Conservation (phyloP, 1,284 basidiomycete genomes). For the Cystobasidiaceae sp. region DNA sequence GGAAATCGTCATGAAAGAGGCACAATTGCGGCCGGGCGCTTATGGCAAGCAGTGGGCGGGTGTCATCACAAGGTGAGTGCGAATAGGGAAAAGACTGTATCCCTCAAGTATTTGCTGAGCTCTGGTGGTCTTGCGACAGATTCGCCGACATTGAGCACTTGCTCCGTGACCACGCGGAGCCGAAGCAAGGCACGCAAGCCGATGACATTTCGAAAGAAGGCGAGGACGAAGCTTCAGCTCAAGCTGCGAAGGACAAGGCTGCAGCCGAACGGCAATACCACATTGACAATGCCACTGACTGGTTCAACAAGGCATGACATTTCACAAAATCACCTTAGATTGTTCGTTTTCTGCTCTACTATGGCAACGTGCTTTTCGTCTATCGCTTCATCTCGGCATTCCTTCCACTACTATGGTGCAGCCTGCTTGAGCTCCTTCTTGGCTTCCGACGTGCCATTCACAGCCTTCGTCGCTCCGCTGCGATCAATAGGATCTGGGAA, state of each 20-base stretch:
- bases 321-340: no score
- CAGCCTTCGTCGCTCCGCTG: background rate
- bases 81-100: background rate
- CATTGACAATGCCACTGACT: background rate
- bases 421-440: no score
- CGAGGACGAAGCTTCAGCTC: background rate
- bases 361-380: no score
- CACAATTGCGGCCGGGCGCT: background rate
- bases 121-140: background rate
- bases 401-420: no score
- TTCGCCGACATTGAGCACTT: conserved; percentile 15
- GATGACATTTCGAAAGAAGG: background rate
- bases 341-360: no score
- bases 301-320: conserved; percentile 3
- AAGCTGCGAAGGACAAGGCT: background rate
- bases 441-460: no score
- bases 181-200: conserved; percentile 20
- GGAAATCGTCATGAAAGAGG: conserved; percentile 32
- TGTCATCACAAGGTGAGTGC: conserved; percentile 11
- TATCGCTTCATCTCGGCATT: no score
- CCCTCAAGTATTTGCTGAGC: background rate
- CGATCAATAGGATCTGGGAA: background rate
- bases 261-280: conserved; percentile 12
- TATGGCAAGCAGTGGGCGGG: conserved; percentile 12
- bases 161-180: background rate